Percentiles rank a stretch among this genome's conserved stretches.
Conservation (phyloP, 192 early-diverging fungal genomes). For the Neocallimastix lanati region DNA sequence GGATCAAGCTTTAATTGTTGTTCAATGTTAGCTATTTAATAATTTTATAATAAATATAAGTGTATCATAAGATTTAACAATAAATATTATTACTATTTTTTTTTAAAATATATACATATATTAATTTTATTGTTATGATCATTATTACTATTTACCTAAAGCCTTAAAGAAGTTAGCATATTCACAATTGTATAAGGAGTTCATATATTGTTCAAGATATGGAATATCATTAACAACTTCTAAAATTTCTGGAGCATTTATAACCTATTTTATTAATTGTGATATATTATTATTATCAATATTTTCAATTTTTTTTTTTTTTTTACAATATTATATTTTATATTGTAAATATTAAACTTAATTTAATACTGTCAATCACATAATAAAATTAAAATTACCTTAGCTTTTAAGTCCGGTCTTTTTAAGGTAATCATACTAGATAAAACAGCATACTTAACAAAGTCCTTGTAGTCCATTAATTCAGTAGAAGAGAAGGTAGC, state of each 20-base stretch:
- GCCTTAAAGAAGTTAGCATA: conserved; percentile 86
- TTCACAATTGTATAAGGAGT: conserved; percentile 73
- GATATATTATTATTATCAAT: background rate
- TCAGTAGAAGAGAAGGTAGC: conserved; percentile 92
- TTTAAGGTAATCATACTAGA: conserved; percentile 72
- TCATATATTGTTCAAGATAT: conserved; percentile 61
- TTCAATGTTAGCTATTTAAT: conserved; percentile 53
- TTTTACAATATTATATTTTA: background rate
- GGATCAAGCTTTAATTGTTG: conserved; percentile 49
- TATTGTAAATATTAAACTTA: no score
- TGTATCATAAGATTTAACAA: no score
- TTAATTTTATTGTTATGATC: background rate
- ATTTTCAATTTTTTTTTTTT: background rate
- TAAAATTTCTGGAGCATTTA: conserved; percentile 89
- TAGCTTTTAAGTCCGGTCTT: conserved; percentile 85
- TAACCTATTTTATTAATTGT: conserved; percentile 27
- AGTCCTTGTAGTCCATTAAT: conserved; percentile 92
- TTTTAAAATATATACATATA: no score
- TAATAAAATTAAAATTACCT: conserved; percentile 29
- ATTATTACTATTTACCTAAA: conserved; percentile 26
- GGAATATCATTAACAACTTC: conserved; percentile 86
- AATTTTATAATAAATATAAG: background rate
- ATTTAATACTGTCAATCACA: no score
- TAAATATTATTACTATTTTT: no score
- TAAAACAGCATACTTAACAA: conserved; percentile 84